Percentiles rank a stretch among this genome's conserved stretches.
phyloP scores from a whole-genome alignment of 805 yeast species.

The Blastobotrys terrestris region DNA sequence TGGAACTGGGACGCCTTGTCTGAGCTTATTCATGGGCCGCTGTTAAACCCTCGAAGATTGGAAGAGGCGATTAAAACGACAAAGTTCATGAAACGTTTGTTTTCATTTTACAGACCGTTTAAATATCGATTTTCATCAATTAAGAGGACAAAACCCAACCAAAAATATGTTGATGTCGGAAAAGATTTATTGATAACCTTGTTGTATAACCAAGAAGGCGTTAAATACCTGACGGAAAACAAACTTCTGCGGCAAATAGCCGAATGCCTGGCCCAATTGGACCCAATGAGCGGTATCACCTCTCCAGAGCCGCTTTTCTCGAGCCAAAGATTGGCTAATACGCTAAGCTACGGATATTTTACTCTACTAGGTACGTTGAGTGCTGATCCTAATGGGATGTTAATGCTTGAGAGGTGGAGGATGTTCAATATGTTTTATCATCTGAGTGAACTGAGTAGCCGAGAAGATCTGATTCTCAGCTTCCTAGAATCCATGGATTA shows the following conservation, averaged over 20 bases:
- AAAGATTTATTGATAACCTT: constrained; percentile 65
- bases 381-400: constrained; percentile 52
- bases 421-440: constrained; percentile 75
- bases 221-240: constrained; percentile 57
- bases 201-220: constrained; percentile 58
- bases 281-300: constrained; percentile 67
- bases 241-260: constrained; percentile 84
- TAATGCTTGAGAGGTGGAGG: constrained; percentile 73
- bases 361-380: constrained; percentile 71
- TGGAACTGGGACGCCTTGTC: constrained; percentile 85
- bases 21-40: constrained; percentile 76
- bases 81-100: constrained; percentile 74
- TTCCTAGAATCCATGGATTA: constrained; percentile 61
- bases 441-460: constrained; percentile 47
- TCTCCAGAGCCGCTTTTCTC: constrained; percentile 73
- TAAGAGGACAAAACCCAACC: constrained; percentile 44
- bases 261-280: constrained; percentile 80
- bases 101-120: constrained; percentile 88
- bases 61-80: constrained; percentile 76
- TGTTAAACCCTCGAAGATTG: constrained; percentile 61
- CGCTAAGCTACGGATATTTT: constrained; percentile 72
- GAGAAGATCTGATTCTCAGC: constrained; percentile 51
- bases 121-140: constrained; percentile 68
- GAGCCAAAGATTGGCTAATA: constrained; percentile 48
- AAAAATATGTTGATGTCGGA: constrained; percentile 63